A percentile compares a stretch with the other conserved stretches of the same genome.
Conservation (phyloP, 495 filamentous ascomycete genomes). For the Margaritispora aquatica region DNA sequence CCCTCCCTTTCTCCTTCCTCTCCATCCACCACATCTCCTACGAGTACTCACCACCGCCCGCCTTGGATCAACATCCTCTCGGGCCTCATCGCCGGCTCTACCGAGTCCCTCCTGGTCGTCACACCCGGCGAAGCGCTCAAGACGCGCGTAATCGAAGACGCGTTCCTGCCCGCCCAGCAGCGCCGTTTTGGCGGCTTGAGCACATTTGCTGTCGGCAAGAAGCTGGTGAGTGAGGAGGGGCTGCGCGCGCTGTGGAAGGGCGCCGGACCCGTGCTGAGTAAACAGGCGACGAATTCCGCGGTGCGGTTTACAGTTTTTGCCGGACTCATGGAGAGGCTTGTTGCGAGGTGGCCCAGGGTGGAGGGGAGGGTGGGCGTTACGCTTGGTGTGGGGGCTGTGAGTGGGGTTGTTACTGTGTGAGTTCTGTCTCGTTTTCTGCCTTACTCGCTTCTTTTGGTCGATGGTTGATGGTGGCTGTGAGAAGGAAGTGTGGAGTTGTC, state of each 20-base stretch:
- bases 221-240: constrained; percentile 18
- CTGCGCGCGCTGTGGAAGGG: constrained; percentile 24
- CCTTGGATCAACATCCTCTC: constrained; percentile 11
- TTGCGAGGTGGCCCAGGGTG: constrained; percentile 7
- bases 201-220: background rate
- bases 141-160: constrained; percentile 29
- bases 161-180: constrained; percentile 12
- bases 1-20: too few relatives aligned
- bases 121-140: constrained; percentile 30
- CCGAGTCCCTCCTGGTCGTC: constrained; percentile 25
- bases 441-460: background rate
- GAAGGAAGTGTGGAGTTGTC: background rate
- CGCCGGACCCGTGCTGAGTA: constrained; percentile 25
- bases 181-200: constrained; percentile 21
- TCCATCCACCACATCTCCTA: background rate
- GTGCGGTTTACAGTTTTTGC: constrained; percentile 30
- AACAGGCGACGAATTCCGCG: constrained; percentile 28
- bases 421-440: background rate
- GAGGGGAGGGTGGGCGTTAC: constrained; percentile 11
- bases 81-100: constrained; percentile 25
- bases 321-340: constrained; percentile 13
- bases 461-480: too few relatives aligned
- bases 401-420: constrained; percentile 27
- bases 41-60: background rate
- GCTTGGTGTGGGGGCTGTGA: constrained; percentile 23